phyloP scores from a whole-genome alignment of 495 filamentous ascomycete genomes.

The Choiromyces venosus region DNA sequence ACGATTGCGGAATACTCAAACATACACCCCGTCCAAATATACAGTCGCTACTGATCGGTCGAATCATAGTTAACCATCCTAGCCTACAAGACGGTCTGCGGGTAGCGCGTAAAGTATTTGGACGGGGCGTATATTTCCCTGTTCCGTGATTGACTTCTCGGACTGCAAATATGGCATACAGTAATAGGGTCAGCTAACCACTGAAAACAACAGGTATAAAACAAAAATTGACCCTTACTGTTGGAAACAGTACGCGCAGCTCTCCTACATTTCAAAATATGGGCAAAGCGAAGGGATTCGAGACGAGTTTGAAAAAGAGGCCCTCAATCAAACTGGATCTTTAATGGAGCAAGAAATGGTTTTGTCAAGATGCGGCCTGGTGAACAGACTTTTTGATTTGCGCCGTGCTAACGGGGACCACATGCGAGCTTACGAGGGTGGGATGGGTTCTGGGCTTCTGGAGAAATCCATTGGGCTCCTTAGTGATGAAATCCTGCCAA shows the following conservation, averaged over 20 bases:
- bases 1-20: too few relatives aligned
- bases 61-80: too few relatives aligned
- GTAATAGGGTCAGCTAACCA: not conserved
- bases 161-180: too few relatives aligned
- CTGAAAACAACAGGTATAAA: not conserved
- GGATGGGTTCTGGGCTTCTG: slow-evolving; percentile 11
- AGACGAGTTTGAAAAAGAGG: not conserved
- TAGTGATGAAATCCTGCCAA: not conserved
- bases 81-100: too few relatives aligned
- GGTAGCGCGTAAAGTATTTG: too few relatives aligned
- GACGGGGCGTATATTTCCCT: too few relatives aligned
- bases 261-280: slow-evolving; percentile 8
- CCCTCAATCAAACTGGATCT: not conserved
- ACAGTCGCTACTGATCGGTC: too few relatives aligned
- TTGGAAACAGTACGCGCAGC: slow-evolving; percentile 10
- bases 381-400: slow-evolving; percentile 22
- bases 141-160: too few relatives aligned
- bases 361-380: slow-evolving; percentile 15
- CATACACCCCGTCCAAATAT: too few relatives aligned
- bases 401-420: not conserved
- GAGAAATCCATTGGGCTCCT: slow-evolving; percentile 11
- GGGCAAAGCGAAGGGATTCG: slow-evolving; percentile 1
- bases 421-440: slow-evolving; percentile 16
- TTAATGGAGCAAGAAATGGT: not conserved
- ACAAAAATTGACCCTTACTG: slow-evolving; percentile 10